Conservation (phyloP, 1,284 basidiomycete genomes). For the Wallemia mellicola region DNA sequence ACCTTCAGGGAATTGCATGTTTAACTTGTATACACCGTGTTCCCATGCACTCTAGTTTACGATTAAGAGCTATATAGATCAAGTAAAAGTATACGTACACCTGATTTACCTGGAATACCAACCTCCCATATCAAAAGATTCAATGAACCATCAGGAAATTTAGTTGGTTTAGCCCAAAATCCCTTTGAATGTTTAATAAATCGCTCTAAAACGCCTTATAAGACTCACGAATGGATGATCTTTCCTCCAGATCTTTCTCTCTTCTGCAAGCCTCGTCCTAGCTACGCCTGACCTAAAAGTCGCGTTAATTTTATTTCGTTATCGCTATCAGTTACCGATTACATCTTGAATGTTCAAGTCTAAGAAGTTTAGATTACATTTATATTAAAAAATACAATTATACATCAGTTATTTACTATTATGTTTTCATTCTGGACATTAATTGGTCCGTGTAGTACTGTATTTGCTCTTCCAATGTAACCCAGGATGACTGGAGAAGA, state of each 20-base stretch:
- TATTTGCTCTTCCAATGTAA: neutral
- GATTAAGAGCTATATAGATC: constrained; percentile 9
- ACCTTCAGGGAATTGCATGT: constrained; percentile 89
- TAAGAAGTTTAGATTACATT: no score
- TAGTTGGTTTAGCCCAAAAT: constrained; percentile 1
- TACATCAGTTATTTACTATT: neutral
- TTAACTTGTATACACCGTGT: constrained; percentile 70
- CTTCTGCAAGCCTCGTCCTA: constrained; percentile 58
- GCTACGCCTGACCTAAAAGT: constrained; percentile 3
- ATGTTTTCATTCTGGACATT: neutral
- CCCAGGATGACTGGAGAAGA: neutral
- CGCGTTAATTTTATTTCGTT: no score
- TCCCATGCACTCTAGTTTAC: constrained; percentile 67
- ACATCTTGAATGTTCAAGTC: no score
- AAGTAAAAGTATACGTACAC: constrained; percentile 7
- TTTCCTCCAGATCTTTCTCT: constrained; percentile 96
- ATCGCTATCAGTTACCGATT: no score
- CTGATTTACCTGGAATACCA: neutral
- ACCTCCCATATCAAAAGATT: neutral
- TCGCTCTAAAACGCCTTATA: neutral
- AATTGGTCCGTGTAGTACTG: constrained; percentile 1
- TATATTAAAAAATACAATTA: neutral
- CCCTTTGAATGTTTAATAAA: neutral
- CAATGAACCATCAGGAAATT: neutral
- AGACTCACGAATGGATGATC: constrained; percentile 95